Evolutionary conservation across 2,329 filamentous ascomycete genomes (phyloP).

Genomic region (Sordariomycetes sp.): DNA sequence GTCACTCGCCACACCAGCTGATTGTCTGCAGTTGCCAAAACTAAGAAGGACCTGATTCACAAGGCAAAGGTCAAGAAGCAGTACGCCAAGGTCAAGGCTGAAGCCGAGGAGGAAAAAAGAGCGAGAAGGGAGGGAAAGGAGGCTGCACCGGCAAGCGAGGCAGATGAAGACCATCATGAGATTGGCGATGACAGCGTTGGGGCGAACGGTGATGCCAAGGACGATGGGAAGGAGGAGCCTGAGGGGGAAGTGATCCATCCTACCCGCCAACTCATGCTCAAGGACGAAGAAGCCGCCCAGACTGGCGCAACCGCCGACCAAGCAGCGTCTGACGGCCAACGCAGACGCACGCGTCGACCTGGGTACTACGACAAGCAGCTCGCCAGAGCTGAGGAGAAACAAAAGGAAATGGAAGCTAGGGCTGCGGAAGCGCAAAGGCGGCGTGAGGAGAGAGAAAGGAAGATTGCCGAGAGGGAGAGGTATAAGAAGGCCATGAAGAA

Average conservation of each 20-base stretch:
- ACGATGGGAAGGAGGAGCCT: conserved; percentile 10
- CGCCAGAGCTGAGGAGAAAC: conserved; percentile 32
- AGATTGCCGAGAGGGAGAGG: conserved; percentile 54
- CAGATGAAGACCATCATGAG: conserved; percentile 10
- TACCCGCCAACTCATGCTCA: conserved; percentile 28
- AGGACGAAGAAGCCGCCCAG: conserved; percentile 26
- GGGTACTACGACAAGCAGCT: conserved; percentile 60
- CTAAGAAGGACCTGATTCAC: conserved; percentile 81
- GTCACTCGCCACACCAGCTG: neutral
- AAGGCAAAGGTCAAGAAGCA: conserved; percentile 91
- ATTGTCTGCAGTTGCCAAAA: conserved; percentile 59
- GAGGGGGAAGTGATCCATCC: conserved; percentile 21
- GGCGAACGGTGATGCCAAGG: conserved; percentile 9
- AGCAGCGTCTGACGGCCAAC: conserved; percentile 13
- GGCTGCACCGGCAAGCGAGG: conserved; percentile 8
- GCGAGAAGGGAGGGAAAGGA: conserved; percentile 8
- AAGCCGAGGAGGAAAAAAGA: conserved; percentile 17
- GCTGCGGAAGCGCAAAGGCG: conserved; percentile 31
- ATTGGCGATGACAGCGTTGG: conserved; percentile 7
- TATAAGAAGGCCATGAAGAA: conserved; percentile 62
- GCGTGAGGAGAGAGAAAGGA: conserved; percentile 56
- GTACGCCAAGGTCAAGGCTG: conserved; percentile 75
- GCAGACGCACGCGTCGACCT: conserved; percentile 28
- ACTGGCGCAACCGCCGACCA: conserved; percentile 9
- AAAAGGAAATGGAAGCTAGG: conserved; percentile 30